phyloP scores from a whole-genome alignment of 2,329 filamentous ascomycete genomes.

The Cytospora schulzeri region DNA sequence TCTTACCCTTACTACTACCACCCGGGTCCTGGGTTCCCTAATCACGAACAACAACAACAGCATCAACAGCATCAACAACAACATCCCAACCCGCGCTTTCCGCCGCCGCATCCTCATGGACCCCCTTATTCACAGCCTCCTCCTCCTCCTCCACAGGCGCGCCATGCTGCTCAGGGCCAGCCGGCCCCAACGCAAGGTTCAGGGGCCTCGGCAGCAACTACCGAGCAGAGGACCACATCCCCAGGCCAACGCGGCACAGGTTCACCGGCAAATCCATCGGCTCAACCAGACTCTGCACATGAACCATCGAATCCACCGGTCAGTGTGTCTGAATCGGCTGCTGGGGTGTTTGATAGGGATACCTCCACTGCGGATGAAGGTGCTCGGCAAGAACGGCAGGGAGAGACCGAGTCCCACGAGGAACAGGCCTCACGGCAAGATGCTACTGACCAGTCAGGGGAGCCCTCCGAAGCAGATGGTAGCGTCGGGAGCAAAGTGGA shows the following conservation, averaged over 20 bases:
- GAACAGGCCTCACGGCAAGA: neutral
- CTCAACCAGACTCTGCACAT: neutral
- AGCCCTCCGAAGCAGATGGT: neutral
- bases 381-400: neutral
- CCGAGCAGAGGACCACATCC: neutral
- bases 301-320: neutral
- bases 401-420: neutral
- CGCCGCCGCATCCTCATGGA: neutral
- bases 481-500: neutral
- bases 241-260: neutral
- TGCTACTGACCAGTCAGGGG: neutral
- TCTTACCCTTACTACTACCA: conserved; percentile 8
- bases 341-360: neutral
- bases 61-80: no score
- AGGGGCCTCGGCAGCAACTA: neutral
- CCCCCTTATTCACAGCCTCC: neutral
- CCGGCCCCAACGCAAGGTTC: neutral
- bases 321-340: neutral
- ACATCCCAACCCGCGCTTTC: neutral
- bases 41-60: neutral
- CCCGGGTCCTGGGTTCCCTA: neutral
- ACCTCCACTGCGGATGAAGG: neutral
- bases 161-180: neutral
- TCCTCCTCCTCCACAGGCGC: neutral
- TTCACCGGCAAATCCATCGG: neutral